Evolutionary conservation across 2,329 filamentous ascomycete genomes (phyloP), one percentile per base, ranked within the genome.

Genomic region (Pseudocercospora musae): DNA sequence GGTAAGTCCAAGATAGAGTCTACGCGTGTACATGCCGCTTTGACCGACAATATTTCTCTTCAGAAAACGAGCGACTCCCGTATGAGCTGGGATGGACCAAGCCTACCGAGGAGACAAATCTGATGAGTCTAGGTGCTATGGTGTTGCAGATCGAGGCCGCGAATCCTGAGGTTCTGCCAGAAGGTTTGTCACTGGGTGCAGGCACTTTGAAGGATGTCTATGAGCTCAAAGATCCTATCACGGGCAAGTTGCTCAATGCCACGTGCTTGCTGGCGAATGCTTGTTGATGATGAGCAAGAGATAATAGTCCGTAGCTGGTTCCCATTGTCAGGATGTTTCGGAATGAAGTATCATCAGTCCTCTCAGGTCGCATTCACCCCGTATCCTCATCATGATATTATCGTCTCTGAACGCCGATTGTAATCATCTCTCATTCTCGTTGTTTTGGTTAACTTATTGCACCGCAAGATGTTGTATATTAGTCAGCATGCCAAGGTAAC

Each of bases 51-150:
- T n/a, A 15, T 23, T 10, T 29, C 33, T 10, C n/a, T n/a, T n/a
- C 53, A 58, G 29, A 76, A 64, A 57, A 77, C 63, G 75, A 76
- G 62, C 68, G 67, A 55, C 58, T 77, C 27, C 76, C 75, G 2
- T 76, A 75, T 55, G 64, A 70, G 10, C 69, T 74, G 31, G 75
- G 75, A 42, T 77, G 75, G 75, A 65, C 66, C 13, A 62, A 62
- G 3, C 65, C 66, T 37, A 56, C 59, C 1, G 48, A 58, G 31
- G 64, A 68, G 11, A 65, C 68, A 20, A 70, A 65, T 21, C 50
- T 71, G 40, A 20, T 25, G 20, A 64, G 50, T 20, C 49, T 71
- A 0, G 69, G 66, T n/a, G 52, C 58, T 18, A 67, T 68, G 69
- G 33, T 58, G 3, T 1, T 33, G 5, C 56, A 58, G 18, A 23